Evolutionary conservation across 1,139 yeast species (phyloP).

Genomic region (Ogataea hybrid): DNA sequence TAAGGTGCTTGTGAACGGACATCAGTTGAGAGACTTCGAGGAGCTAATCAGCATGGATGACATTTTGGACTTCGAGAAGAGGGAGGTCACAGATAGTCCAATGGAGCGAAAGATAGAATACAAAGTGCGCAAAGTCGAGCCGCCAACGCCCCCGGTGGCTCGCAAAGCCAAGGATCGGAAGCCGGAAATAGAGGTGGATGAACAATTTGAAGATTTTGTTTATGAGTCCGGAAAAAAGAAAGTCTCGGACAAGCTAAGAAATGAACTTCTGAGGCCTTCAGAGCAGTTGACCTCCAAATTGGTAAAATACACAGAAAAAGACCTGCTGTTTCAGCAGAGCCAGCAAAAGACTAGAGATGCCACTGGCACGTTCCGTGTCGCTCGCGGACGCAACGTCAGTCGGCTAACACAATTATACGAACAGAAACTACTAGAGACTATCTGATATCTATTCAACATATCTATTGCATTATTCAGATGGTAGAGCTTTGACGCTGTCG

Average conservation of each 20-base stretch:
- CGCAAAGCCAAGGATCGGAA: constrained; percentile 12
- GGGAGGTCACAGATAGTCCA: constrained; percentile 8
- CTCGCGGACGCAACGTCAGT: constrained; percentile 52
- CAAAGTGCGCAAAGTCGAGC: constrained; percentile 14
- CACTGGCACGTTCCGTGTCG: constrained; percentile 4
- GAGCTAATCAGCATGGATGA: constrained; percentile 26
- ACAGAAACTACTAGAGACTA: constrained; percentile 37
- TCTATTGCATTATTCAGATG: constrained; percentile 34
- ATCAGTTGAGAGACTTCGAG: constrained; percentile 23
- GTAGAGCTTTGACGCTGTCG: constrained; percentile 34
- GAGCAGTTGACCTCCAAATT: constrained; percentile 22
- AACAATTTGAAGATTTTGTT: constrained; percentile 9
- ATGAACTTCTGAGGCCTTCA: constrained; percentile 25
- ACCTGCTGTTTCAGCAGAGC: constrained; percentile 26
- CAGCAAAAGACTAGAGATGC: constrained; percentile 6
- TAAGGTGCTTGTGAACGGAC: constrained; percentile 16
- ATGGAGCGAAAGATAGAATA: constrained; percentile 2
- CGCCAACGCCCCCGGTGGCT: constrained; percentile 24
- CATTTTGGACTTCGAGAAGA: constrained; percentile 23
- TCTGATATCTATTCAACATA: constrained; percentile 1
- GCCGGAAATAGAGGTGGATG: constrained; percentile 2
- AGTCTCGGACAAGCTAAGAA: background rate
- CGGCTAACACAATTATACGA: constrained; percentile 51
- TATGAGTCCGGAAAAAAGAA: background rate
- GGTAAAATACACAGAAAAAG: constrained; percentile 32